A percentile compares a stretch with the other conserved stretches of the same genome.
Conservation (phyloP, 140 eudicot species). For the Senecio squalidus region DNA sequence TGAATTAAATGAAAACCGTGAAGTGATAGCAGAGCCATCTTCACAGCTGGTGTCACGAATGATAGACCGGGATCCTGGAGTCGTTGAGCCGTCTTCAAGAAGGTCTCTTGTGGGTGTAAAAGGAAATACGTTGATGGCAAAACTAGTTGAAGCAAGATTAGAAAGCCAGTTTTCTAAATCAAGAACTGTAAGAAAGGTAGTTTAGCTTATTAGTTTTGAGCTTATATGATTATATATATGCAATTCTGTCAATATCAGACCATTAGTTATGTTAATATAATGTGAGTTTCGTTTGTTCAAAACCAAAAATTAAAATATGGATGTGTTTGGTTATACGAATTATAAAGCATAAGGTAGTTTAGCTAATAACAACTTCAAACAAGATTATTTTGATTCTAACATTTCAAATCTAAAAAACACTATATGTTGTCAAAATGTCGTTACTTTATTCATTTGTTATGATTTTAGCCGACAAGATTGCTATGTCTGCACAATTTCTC, state of each 20-base stretch:
- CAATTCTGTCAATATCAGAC: not conserved
- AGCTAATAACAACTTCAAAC: no score
- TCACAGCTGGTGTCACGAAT: slow-evolving; percentile 28
- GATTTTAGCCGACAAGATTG: no score
- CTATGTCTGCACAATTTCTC: no score
- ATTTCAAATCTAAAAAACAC: no score
- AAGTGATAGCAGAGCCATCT: slow-evolving; percentile 29
- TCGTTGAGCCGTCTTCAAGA: slow-evolving; percentile 25
- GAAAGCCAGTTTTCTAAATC: slow-evolving; percentile 48
- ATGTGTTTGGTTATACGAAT: not conserved
- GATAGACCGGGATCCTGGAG: slow-evolving; percentile 20
- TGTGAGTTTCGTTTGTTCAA: not conserved
- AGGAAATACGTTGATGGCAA: slow-evolving; percentile 63
- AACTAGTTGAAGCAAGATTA: slow-evolving; percentile 68
- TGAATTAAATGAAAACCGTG: not conserved
- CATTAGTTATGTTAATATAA: not conserved
- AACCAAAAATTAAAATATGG: not conserved
- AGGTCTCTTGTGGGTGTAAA: slow-evolving; percentile 27
- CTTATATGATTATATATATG: not conserved
- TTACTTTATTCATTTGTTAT: no score
- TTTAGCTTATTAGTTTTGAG: not conserved
- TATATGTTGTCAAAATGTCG: no score
- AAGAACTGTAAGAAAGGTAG: slow-evolving; percentile 18
- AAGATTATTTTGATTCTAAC: no score
- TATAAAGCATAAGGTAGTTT: not conserved